These are phyloP conservation scores for Periconia digitata DNA, from an alignment of 2,329 filamentous ascomycete genomes.

Conservation along the genomic window DNA sequence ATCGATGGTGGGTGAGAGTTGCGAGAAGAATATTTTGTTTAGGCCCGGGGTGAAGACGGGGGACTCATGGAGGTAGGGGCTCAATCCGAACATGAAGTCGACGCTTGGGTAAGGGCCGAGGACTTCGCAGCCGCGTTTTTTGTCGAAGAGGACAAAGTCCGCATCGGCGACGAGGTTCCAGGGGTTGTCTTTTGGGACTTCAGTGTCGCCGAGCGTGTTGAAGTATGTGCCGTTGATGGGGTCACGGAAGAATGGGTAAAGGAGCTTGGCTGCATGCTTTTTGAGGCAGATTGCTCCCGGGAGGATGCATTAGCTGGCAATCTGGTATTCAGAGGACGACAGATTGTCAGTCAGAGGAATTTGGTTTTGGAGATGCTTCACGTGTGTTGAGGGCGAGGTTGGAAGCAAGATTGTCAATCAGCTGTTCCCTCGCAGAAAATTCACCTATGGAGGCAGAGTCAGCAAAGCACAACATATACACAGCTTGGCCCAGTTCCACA, in stretches of 20 bases:
- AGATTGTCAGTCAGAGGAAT: neutral
- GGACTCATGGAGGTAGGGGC: constrained; percentile 9
- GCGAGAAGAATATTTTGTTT: constrained; percentile 7
- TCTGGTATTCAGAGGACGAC: neutral
- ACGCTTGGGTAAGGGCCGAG: constrained; percentile 19
- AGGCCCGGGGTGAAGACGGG: constrained; percentile 11
- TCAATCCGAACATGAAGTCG: constrained; percentile 15
- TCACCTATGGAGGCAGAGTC: no score
- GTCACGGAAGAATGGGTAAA: neutral
- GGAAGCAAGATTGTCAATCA: neutral
- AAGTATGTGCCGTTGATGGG: neutral
- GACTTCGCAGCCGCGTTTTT: constrained; percentile 14
- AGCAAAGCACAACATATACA: no score
- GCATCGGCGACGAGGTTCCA: constrained; percentile 20
- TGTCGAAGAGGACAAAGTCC: constrained; percentile 29
- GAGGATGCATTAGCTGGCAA: neutral
- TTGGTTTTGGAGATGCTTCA: neutral
- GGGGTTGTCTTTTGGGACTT: constrained; percentile 15
- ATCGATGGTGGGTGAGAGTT: neutral
- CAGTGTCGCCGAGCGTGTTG: neutral
- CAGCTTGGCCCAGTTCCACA: no score
- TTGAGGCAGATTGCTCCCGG: neutral
- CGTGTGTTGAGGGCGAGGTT: constrained; percentile 1
- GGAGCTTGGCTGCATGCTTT: neutral
- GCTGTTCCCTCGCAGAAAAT: neutral